These are phyloP conservation scores for Alternaria longipes DNA, from an alignment of 2,329 filamentous ascomycete species.

Conservation along the genomic window DNA sequence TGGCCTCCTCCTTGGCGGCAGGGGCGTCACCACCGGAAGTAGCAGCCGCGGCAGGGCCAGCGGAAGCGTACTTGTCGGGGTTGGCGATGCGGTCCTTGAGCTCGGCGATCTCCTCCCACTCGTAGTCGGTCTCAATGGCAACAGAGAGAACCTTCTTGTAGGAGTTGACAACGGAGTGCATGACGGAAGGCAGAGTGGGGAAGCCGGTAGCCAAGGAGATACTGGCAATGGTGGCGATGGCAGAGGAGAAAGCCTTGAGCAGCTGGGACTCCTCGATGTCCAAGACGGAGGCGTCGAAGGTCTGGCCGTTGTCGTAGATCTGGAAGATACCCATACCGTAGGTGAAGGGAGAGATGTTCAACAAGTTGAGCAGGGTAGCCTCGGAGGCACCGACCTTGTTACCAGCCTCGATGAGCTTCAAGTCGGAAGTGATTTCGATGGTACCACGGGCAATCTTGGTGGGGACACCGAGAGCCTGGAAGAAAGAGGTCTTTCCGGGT, in stretches of 20 bases:
- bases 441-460: constrained; percentile 99
- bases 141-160: constrained; percentile 98
- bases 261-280: constrained; percentile 97
- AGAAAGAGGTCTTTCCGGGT: constrained; percentile 99
- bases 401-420: constrained; percentile 95
- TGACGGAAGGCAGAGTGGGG: constrained; percentile 94
- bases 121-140: constrained; percentile 88
- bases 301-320: constrained; percentile 98
- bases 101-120: constrained; percentile 94
- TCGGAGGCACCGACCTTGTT: constrained; percentile 98
- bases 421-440: constrained; percentile 98
- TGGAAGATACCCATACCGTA: constrained; percentile 97
- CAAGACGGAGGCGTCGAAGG: constrained; percentile 83
- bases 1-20: constrained; percentile 56
- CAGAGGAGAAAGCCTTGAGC: constrained; percentile 79
- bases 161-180: constrained; percentile 94
- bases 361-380: constrained; percentile 98
- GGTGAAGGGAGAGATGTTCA: constrained; percentile 85
- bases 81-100: constrained; percentile 99
- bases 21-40: constrained; percentile 62
- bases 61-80: constrained; percentile 91
- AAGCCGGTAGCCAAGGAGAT: constrained; percentile 93
- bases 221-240: constrained; percentile 85
- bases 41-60: constrained; percentile 73
- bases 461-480: constrained; percentile 99